phyloP scores from a whole-genome alignment of 148 eudicot species.

The Diospyros lotus region DNA sequence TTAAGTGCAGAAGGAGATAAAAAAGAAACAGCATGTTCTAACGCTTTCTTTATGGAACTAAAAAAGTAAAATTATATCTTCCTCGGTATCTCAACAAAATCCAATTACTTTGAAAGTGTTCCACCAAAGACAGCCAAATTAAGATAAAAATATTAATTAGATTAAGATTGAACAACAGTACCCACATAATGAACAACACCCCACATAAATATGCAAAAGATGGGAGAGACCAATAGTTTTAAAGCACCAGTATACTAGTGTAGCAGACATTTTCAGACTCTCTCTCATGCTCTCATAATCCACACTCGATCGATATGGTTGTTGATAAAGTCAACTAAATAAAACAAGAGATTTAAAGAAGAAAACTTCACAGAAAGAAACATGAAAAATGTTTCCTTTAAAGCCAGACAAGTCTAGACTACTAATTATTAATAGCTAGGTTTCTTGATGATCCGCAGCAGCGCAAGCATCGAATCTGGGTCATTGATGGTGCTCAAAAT shows the following conservation, averaged over 20 bases:
- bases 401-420: conserved; percentile 10
- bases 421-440: background rate
- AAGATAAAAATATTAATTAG: background rate
- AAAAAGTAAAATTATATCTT: conserved; percentile 1
- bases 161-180: conserved; percentile 7
- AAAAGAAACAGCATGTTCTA: background rate
- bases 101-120: conserved; percentile 13
- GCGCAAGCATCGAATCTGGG: background rate
- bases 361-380: conserved; percentile 13
- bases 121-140: conserved; percentile 17
- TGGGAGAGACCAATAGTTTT: conserved; percentile 6
- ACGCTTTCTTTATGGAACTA: background rate
- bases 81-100: conserved; percentile 14
- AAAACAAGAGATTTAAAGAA: background rate
- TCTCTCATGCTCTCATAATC: conserved; percentile 10
- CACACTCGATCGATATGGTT: conserved; percentile 16
- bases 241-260: background rate
- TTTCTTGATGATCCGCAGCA: background rate
- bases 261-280: conserved; percentile 16
- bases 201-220: background rate
- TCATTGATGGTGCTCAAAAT: background rate
- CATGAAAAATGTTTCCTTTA: conserved; percentile 12
- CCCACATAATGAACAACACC: background rate
- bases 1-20: background rate
- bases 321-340: conserved; percentile 11